Conservation (phyloP, 306 rosid genomes). For the Lupinus albus region DNA sequence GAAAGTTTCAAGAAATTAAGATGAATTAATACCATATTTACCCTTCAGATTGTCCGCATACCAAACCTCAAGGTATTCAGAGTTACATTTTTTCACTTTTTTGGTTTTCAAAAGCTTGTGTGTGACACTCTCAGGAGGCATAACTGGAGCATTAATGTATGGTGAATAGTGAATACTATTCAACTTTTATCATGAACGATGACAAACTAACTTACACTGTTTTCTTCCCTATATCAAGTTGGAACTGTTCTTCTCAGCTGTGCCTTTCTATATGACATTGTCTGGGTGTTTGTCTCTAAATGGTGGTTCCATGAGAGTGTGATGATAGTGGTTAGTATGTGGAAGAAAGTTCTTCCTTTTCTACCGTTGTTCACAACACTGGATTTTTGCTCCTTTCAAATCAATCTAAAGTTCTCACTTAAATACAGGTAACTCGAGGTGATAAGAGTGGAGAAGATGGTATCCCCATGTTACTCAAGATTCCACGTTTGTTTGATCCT, state of each 20-base stretch:
- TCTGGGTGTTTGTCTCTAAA: conserved; percentile 97
- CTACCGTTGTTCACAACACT: conserved; percentile 25
- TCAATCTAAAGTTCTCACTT: conserved; percentile 16
- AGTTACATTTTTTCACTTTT: background rate
- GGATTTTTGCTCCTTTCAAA: conserved; percentile 26
- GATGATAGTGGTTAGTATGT: conserved; percentile 94
- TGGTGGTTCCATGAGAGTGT: conserved; percentile 98
- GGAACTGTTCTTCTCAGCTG: conserved; percentile 98
- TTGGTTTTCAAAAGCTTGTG: background rate
- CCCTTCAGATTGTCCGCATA: conserved; percentile 84
- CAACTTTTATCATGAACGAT: background rate
- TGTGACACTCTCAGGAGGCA: background rate
- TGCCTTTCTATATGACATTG: conserved; percentile 90
- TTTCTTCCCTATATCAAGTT: conserved; percentile 58
- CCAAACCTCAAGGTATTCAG: conserved; percentile 92
- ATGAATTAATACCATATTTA: conserved; percentile 32
- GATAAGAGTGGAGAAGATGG: conserved; percentile 98
- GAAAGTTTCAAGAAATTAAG: conserved; percentile 13
- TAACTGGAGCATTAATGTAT: no score
- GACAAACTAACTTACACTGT: background rate
- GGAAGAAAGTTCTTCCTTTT: conserved; percentile 17
- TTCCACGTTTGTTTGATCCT: conserved; percentile 96
- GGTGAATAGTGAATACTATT: conserved; percentile 6
- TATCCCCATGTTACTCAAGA: conserved; percentile 96
- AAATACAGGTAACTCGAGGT: conserved; percentile 91